These are phyloP conservation scores for Sclerotinia subarctica DNA, from an alignment of 2,329 filamentous ascomycete species.

Conservation along the genomic window DNA sequence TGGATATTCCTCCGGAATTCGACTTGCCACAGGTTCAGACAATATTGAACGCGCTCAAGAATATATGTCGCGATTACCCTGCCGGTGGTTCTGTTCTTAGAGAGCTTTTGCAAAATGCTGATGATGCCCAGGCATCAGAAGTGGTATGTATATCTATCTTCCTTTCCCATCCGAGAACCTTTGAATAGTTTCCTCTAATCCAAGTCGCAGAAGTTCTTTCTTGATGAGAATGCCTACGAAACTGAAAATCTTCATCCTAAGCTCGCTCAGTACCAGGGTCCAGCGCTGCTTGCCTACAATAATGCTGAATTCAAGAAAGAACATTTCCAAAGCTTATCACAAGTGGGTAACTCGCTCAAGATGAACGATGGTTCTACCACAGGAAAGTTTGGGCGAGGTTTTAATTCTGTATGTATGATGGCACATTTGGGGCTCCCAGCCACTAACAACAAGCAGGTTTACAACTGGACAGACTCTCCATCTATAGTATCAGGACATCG, in stretches of 20 bases:
- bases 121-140: slow-evolving; percentile 84
- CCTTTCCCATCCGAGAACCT: neutral
- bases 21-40: slow-evolving; percentile 32
- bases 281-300: slow-evolving; percentile 39
- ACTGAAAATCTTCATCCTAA: slow-evolving; percentile 31
- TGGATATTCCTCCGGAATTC: neutral
- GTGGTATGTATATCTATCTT: slow-evolving; percentile 46
- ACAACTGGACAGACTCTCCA: slow-evolving; percentile 42
- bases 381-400: slow-evolving; percentile 41
- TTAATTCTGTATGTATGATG: slow-evolving; percentile 37
- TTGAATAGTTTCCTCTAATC: neutral
- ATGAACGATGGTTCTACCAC: slow-evolving; percentile 36
- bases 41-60: slow-evolving; percentile 35
- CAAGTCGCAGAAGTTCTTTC: slow-evolving; percentile 28
- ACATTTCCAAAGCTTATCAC: slow-evolving; percentile 38
- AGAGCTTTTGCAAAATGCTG: slow-evolving; percentile 95
- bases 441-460: slow-evolving; percentile 30
- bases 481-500: slow-evolving; percentile 37
- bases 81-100: slow-evolving; percentile 81
- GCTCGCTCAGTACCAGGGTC: slow-evolving; percentile 38
- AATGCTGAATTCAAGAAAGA: slow-evolving; percentile 35
- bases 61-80: slow-evolving; percentile 52
- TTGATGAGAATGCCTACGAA: slow-evolving; percentile 36
- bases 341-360: slow-evolving; percentile 38
- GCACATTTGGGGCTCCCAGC: neutral